Conservation (phyloP, 352 stramenopile genomes). For the Blastocystis sp. region DNA sequence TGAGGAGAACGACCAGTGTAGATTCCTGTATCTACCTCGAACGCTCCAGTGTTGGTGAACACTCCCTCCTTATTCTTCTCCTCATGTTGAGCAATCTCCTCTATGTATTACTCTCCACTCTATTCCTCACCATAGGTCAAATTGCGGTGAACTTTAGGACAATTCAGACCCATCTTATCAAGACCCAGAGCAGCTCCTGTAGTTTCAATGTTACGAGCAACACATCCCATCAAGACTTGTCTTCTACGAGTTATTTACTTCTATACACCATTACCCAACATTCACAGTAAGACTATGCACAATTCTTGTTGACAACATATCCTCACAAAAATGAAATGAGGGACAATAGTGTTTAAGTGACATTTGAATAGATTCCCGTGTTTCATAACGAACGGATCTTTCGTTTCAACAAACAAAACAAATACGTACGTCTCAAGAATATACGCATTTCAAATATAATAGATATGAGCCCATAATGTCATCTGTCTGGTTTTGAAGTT, state of each 20-base stretch:
- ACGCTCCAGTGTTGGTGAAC: slow-evolving; percentile 81
- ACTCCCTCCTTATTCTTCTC: slow-evolving; percentile 83
- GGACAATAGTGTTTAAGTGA: slow-evolving; percentile 80
- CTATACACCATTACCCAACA: not conserved
- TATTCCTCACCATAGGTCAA: slow-evolving; percentile 74
- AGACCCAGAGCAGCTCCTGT: slow-evolving; percentile 61
- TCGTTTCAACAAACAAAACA: too few relatives aligned
- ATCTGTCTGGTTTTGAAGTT: too few relatives aligned
- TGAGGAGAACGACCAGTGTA: slow-evolving; percentile 94
- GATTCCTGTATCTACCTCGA: slow-evolving; percentile 92
- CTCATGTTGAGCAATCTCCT: slow-evolving; percentile 87
- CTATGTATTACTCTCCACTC: slow-evolving; percentile 49
- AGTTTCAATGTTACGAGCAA: slow-evolving; percentile 52
- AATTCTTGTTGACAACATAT: slow-evolving; percentile 28
- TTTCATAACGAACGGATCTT: too few relatives aligned
- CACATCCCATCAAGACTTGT: slow-evolving; percentile 22
- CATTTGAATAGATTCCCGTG: slow-evolving; percentile 74
- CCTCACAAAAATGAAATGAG: slow-evolving; percentile 10
- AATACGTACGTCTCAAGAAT: too few relatives aligned
- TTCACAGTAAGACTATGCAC: not conserved
- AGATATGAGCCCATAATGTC: too few relatives aligned
- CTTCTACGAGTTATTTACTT: not conserved
- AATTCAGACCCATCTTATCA: slow-evolving; percentile 44
- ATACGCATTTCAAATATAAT: too few relatives aligned
- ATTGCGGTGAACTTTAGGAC: slow-evolving; percentile 84